Percentiles rank a stretch among this genome's conserved stretches.
Conservation (phyloP, 2,329 filamentous ascomycete species). For the Talaromyces sp. region DNA sequence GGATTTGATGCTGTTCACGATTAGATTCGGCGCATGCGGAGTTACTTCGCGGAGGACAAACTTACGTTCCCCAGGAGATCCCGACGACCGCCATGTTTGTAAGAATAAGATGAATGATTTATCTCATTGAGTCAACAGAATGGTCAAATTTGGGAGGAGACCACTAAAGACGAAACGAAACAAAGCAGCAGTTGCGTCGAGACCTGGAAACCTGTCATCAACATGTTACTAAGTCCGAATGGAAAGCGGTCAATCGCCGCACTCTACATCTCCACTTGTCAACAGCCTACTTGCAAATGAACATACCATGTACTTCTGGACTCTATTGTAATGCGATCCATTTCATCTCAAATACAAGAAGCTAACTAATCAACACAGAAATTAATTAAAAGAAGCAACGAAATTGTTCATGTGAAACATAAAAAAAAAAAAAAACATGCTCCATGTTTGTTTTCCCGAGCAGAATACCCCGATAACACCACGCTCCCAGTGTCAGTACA, state of each 20-base stretch:
- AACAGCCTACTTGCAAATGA: not conserved
- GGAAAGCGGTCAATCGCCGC: not conserved
- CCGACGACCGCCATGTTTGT: constrained; percentile 31
- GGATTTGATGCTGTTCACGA: constrained; percentile 41
- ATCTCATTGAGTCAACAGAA: not conserved
- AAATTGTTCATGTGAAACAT: not conserved
- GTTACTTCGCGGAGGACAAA: constrained; percentile 2
- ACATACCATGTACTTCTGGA: no score
- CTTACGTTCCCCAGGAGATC: constrained; percentile 38
- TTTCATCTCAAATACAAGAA: not conserved
- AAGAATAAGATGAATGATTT: not conserved
- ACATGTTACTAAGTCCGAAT: not conserved
- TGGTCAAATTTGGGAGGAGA: not conserved
- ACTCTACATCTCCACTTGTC: not conserved
- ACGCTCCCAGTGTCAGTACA: no score
- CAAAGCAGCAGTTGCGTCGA: not conserved
- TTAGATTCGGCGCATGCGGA: constrained; percentile 5
- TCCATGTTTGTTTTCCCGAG: no score
- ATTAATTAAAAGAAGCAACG: not conserved
- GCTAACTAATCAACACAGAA: not conserved
- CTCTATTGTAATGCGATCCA: not conserved
- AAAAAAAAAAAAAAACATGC: no score
- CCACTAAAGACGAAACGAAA: not conserved
- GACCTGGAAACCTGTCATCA: not conserved
- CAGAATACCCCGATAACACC: no score